These are phyloP conservation scores for Coriolopsis trogii DNA, from an alignment of 1,284 basidiomycete genomes.

Conservation along the genomic window DNA sequence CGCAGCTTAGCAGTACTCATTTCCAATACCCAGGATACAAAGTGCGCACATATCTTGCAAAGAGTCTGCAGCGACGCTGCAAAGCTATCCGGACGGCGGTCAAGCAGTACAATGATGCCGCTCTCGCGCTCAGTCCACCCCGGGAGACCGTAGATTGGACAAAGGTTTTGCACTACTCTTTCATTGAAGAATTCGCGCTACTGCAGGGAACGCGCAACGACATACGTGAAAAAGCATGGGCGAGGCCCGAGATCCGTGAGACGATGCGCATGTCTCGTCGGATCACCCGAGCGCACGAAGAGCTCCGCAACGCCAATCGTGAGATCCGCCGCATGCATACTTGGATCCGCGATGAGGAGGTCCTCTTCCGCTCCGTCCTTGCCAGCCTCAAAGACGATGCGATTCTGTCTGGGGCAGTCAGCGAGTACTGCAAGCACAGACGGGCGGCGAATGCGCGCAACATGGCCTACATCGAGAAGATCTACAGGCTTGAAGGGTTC, in stretches of 20 bases:
- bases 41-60: constrained; percentile 26
- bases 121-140: constrained; percentile 28
- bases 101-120: constrained; percentile 32
- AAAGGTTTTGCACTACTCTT: constrained; percentile 35
- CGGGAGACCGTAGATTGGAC: constrained; percentile 28
- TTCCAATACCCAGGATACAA: constrained; percentile 18
- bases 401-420: background rate
- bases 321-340: constrained; percentile 33
- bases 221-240: constrained; percentile 33
- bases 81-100: constrained; percentile 28
- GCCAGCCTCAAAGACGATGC: background rate
- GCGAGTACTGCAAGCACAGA: background rate
- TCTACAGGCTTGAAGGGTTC: background rate
- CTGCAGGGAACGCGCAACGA: constrained; percentile 25
- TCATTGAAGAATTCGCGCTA: constrained; percentile 39
- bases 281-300: constrained; percentile 36
- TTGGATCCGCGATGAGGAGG: constrained; percentile 27
- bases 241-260: constrained; percentile 27
- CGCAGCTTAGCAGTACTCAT: too few relatives aligned
- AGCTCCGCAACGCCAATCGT: constrained; percentile 35
- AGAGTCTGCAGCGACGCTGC: constrained; percentile 28
- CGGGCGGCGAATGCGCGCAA: background rate
- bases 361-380: background rate
- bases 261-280: constrained; percentile 32
- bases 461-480: background rate